These are phyloP conservation scores for Erodium maritimum DNA, from an alignment of 345 rosid species.

Conservation along the genomic window DNA sequence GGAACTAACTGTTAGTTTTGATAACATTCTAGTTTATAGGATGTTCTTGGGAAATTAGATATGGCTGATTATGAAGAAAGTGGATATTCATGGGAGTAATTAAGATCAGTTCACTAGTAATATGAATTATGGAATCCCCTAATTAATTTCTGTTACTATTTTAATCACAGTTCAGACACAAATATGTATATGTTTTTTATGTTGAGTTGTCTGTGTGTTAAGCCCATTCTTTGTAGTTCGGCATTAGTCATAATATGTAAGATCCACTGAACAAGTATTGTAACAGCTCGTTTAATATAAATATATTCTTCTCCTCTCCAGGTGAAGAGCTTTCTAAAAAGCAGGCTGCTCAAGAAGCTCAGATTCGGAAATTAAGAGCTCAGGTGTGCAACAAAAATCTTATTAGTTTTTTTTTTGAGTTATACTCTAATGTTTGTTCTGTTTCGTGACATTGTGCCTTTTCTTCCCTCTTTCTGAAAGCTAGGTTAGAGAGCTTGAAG, in stretches of 20 bases:
- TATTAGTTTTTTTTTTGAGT: neutral
- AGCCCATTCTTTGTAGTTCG: too few relatives aligned
- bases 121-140: neutral
- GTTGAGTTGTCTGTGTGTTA: neutral
- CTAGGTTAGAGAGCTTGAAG: conserved; percentile 92
- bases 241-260: too few relatives aligned
- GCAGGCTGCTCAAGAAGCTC: conserved; percentile 94
- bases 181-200: neutral
- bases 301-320: conserved; percentile 15
- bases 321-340: conserved; percentile 99
- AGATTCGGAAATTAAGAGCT: conserved; percentile 91
- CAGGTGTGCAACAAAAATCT: conserved; percentile 35
- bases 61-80: neutral
- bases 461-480: conserved; percentile 13
- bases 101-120: neutral
- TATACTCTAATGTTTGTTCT: conserved; percentile 8
- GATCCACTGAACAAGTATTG: too few relatives aligned
- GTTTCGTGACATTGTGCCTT: conserved; percentile 16
- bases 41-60: neutral
- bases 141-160: neutral
- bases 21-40: too few relatives aligned
- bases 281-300: neutral
- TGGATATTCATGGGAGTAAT: neutral
- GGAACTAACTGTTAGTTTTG: neutral
- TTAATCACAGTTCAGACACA: neutral